These are phyloP conservation scores for Salix purpurea DNA, from an alignment of 345 rosid genomes.

Conservation along the genomic window DNA sequence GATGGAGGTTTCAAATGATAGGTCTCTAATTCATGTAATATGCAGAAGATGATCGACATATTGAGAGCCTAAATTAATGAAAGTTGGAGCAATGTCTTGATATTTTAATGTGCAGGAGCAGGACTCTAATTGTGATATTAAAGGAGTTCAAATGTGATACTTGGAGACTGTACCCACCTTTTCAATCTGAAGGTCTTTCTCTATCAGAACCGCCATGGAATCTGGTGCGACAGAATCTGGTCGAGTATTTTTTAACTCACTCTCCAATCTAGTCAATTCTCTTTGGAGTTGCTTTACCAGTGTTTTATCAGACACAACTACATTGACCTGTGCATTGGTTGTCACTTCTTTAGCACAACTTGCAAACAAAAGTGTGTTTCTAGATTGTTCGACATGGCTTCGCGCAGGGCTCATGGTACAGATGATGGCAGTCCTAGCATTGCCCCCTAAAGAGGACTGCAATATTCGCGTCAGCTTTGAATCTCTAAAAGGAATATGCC, in stretches of 20 bases:
- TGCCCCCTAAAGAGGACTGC: slow-evolving; percentile 87
- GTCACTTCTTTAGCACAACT: slow-evolving; percentile 92
- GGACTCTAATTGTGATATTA: neutral
- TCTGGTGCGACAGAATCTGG: slow-evolving; percentile 34
- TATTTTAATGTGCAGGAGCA: neutral
- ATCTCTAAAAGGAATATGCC: slow-evolving; percentile 88
- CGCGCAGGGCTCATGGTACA: slow-evolving; percentile 95
- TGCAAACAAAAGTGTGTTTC: slow-evolving; percentile 90
- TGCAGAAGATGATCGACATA: neutral
- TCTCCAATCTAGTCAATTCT: slow-evolving; percentile 82
- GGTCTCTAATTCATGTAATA: neutral
- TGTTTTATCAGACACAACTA: slow-evolving; percentile 82
- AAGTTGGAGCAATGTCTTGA: slow-evolving; percentile 4
- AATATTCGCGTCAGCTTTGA: slow-evolving; percentile 93
- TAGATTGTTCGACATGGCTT: slow-evolving; percentile 86
- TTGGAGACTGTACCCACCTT: slow-evolving; percentile 42
- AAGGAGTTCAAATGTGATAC: neutral
- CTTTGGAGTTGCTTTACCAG: slow-evolving; percentile 83
- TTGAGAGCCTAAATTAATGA: neutral
- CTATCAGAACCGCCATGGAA: slow-evolving; percentile 44
- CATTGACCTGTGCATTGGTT: slow-evolving; percentile 84
- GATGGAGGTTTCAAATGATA: neutral
- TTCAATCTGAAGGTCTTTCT: slow-evolving; percentile 76
- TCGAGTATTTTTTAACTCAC: slow-evolving; percentile 53
- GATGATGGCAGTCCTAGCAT: slow-evolving; percentile 86